Evolutionary conservation across 2,329 filamentous ascomycete species (phyloP), one percentile per base, ranked within the genome.

Genomic region (Hypoxylon sp.): DNA sequence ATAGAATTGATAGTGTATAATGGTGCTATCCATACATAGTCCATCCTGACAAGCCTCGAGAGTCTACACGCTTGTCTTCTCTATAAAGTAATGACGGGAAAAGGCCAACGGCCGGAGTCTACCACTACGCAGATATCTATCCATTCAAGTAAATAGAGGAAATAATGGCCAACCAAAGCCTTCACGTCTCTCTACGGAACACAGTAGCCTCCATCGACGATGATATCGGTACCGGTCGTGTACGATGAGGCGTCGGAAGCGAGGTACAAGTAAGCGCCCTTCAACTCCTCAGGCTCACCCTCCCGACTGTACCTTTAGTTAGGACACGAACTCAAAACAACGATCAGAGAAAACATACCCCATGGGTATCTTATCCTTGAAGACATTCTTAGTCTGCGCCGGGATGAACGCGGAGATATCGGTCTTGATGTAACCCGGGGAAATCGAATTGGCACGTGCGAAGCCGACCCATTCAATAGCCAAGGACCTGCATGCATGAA

Each of bases 171-270:
- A 33, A 42, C 22, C n/a, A 60, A 47, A 11, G 5, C 11, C 13
- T 13, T 1, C 13, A 59, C 9, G 5, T 26, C 26, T 29, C 13
- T 69, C 77, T 79, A 89, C 54, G 84, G 83, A 54, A 84, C 79
- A 75, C 83, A 85, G 80, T 94, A 94, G 60, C 92, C 92, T 66
- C 92, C 92, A 78, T 96, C 93, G 52, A 94, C 87, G 70, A 92
- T 81, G 65, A 96, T 84, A 78, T 94, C 91, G 9, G 87, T 84
- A 0, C 89, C 93, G 8, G 93, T 97, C 17, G 91, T 94, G 81
- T 94, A 97, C 59, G 89, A 92, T n/a, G 91, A 88, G 3, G 93
- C 93, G 80, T 97, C 93, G 13, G 90, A 93, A 17, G 92, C 91
- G 63, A 97, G 84, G 80, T 94, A 96, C 52, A 97, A 81, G 78